These are phyloP conservation scores for Russula sp. DNA, from an alignment of 768 basidiomycete species.

Conservation along the genomic window DNA sequence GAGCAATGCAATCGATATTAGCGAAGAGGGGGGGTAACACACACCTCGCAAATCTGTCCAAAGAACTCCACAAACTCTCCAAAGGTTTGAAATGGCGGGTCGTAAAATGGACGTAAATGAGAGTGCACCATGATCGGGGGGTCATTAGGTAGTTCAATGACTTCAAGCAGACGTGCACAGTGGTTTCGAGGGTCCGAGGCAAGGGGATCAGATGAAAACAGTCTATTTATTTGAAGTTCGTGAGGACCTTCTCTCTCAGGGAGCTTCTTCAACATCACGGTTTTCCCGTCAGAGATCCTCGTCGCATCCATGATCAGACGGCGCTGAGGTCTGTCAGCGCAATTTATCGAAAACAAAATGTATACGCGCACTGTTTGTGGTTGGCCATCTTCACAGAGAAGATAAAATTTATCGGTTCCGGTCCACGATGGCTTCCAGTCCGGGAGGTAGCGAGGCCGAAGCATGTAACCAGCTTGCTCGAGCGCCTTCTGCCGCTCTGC, in stretches of 20 bases:
- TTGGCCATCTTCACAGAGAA: slow-evolving; percentile 3
- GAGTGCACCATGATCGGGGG: slow-evolving; percentile 26
- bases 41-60: slow-evolving; percentile 25
- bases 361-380: slow-evolving; percentile 5
- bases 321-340: not conserved
- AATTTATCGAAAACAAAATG: not conserved
- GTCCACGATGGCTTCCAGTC: slow-evolving; percentile 1
- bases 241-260: not conserved
- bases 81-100: slow-evolving; percentile 25
- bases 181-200: slow-evolving; percentile 3
- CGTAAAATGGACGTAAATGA: slow-evolving; percentile 26
- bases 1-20: not conserved
- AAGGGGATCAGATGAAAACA: not conserved
- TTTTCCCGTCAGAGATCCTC: slow-evolving; percentile 2
- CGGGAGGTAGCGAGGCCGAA: not conserved
- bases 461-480: not conserved
- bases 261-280: slow-evolving; percentile 5
- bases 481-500: not conserved
- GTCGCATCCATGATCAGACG: not conserved
- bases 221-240: slow-evolving; percentile 11
- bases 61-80: slow-evolving; percentile 27
- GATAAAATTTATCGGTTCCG: not conserved
- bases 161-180: not conserved
- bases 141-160: not conserved
- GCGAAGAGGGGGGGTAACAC: not conserved